phyloP scores from a whole-genome alignment of 805 yeast genomes.

The Ogataea trehaloabstinens region DNA sequence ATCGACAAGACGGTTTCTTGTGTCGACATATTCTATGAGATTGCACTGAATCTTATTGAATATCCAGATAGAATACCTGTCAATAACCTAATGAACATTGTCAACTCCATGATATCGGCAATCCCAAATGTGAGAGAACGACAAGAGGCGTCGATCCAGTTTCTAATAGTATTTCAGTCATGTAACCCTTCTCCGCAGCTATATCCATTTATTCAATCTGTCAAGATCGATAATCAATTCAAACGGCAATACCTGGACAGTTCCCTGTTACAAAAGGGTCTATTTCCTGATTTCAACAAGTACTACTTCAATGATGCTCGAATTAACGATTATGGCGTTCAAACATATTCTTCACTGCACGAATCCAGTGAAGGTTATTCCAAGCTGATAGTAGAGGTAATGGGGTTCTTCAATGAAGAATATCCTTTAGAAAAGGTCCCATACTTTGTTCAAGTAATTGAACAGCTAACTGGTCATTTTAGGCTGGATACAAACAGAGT shows the following conservation, averaged over 20 bases:
- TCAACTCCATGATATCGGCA: constrained; percentile 19
- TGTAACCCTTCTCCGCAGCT: constrained; percentile 21
- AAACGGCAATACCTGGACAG: constrained; percentile 30
- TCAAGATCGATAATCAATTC: constrained; percentile 25
- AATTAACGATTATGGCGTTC: constrained; percentile 28
- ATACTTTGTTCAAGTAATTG: constrained; percentile 46
- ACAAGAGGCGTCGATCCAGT: constrained; percentile 21
- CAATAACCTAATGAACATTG: constrained; percentile 14
- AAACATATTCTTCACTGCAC: constrained; percentile 55
- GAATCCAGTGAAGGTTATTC: constrained; percentile 82
- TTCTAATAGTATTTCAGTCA: constrained; percentile 26
- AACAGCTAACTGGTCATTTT: constrained; percentile 68
- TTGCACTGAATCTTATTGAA: constrained; percentile 22
- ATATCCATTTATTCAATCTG: constrained; percentile 22
- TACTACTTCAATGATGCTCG: constrained; percentile 30
- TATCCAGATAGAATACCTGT: constrained; percentile 21
- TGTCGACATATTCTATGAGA: constrained; percentile 27
- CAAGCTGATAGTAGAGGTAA: constrained; percentile 52
- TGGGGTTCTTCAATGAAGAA: constrained; percentile 37
- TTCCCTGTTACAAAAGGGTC: constrained; percentile 23
- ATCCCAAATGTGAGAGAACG: constrained; percentile 20
- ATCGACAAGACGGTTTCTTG: constrained; percentile 8
- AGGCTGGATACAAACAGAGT: constrained; percentile 70
- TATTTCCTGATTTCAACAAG: constrained; percentile 30
- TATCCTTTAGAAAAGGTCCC: constrained; percentile 42